Evolutionary conservation across 208 protist genomes (phyloP).

Genomic region (Phytomonas serpens): DNA sequence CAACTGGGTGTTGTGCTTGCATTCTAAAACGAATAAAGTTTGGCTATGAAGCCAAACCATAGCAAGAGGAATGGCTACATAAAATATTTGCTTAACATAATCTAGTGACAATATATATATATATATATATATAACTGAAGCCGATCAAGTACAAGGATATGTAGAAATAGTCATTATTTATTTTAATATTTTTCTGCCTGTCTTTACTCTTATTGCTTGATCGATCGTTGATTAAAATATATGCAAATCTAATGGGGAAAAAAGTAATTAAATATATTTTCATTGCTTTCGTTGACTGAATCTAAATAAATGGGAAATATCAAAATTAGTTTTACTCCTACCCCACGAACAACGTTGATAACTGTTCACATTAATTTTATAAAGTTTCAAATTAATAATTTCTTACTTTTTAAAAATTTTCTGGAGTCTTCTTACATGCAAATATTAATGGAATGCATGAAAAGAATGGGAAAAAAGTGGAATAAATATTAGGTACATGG

Average conservation of each 20-base stretch:
- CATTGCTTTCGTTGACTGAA: background rate
- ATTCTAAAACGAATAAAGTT: constrained; percentile 4
- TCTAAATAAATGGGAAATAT: background rate
- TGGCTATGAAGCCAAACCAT: background rate
- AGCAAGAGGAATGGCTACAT: background rate
- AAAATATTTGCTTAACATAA: background rate
- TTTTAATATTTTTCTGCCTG: constrained; percentile 13
- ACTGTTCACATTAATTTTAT: constrained; percentile 5
- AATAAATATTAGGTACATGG: background rate
- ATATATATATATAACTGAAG: constrained; percentile 1
- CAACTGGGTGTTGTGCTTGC: constrained; percentile 31
- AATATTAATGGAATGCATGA: background rate
- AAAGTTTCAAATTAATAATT: background rate
- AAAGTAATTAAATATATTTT: no score
- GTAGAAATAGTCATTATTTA: constrained; percentile 6
- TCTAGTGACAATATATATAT: constrained; percentile 6
- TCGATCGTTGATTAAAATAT: background rate
- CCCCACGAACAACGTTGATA: background rate
- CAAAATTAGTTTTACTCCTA: background rate
- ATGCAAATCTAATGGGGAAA: background rate
- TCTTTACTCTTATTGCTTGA: constrained; percentile 12
- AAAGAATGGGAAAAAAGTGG: background rate
- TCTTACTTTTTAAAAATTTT: background rate
- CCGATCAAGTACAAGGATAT: background rate
- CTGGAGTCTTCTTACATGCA: background rate